phyloP scores from a whole-genome alignment of 83 land plant genomes.

The Diphasiastrum complanatum region DNA sequence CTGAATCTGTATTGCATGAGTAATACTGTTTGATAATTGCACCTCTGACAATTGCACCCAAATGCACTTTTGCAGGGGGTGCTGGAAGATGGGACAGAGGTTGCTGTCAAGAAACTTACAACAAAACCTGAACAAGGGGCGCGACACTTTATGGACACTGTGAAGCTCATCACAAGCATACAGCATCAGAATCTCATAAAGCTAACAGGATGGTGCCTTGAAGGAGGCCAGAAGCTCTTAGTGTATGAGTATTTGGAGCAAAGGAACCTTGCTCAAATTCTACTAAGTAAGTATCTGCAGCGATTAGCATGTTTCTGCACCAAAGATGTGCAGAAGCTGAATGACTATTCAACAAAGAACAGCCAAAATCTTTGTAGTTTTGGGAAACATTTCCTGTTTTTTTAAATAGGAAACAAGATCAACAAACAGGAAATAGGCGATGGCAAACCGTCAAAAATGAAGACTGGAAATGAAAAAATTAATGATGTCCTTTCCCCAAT shows the following conservation, averaged over 20 bases:
- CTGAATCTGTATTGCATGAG: too few species aligned
- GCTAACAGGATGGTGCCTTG: conserved; percentile 47
- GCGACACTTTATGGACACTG: conserved; percentile 42
- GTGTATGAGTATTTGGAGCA: conserved; percentile 46
- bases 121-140: conserved; percentile 41
- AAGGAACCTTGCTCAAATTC: conserved; percentile 29
- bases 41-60: too few species aligned
- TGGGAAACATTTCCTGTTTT: too few species aligned
- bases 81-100: conserved; percentile 30
- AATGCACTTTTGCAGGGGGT: conserved; percentile 31
- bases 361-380: too few species aligned
- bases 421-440: too few species aligned
- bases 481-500: too few species aligned
- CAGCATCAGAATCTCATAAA: conserved; percentile 41
- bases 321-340: too few species aligned
- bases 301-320: background rate
- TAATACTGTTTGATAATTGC: too few species aligned
- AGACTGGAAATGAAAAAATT: too few species aligned
- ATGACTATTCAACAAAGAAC: too few species aligned
- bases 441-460: too few species aligned
- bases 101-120: conserved; percentile 40
- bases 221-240: conserved; percentile 38
- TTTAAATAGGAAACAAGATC: too few species aligned
- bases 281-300: conserved; percentile 31
- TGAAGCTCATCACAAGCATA: conserved; percentile 35